Conservation (phyloP, 2,329 filamentous ascomycete genomes). For the Cladosporium sp. region DNA sequence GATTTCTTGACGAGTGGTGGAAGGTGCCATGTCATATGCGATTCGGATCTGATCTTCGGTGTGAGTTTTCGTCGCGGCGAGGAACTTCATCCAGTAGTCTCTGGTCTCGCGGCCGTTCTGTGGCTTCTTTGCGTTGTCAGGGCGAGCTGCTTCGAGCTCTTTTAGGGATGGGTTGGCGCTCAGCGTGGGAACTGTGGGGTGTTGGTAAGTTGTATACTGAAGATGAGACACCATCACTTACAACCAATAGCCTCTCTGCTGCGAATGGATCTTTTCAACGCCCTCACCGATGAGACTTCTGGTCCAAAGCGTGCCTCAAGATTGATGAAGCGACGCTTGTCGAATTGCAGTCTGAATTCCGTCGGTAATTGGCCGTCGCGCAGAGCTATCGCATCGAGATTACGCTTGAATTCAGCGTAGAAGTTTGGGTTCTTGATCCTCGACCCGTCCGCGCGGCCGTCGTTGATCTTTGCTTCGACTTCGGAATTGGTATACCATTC, state of each 20-base stretch:
- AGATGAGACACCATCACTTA: not conserved
- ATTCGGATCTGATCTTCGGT: not conserved
- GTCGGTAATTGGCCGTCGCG: not conserved
- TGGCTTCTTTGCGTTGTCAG: not conserved
- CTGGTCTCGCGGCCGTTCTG: not conserved
- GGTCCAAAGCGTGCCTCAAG: not conserved
- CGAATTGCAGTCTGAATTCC: not conserved
- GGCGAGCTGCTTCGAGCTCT: constrained; percentile 2
- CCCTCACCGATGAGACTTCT: not conserved
- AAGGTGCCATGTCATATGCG: not conserved
- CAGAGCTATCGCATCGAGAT: not conserved
- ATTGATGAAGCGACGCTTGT: not conserved
- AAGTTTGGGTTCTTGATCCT: not conserved
- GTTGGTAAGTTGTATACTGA: not conserved
- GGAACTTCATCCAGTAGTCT: constrained; percentile 2
- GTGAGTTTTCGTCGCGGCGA: not conserved
- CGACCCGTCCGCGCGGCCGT: not conserved
- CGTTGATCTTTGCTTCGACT: constrained; percentile 1
- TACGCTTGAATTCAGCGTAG: not conserved
- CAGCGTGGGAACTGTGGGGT: not conserved
- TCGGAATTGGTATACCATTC: constrained; percentile 6
- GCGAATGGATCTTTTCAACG: not conserved
- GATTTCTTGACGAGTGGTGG: not conserved
- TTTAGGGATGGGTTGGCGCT: not conserved
- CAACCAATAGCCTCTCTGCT: not conserved